Conservation (phyloP, 768 basidiomycete species). For the Tricholoma sp. region DNA sequence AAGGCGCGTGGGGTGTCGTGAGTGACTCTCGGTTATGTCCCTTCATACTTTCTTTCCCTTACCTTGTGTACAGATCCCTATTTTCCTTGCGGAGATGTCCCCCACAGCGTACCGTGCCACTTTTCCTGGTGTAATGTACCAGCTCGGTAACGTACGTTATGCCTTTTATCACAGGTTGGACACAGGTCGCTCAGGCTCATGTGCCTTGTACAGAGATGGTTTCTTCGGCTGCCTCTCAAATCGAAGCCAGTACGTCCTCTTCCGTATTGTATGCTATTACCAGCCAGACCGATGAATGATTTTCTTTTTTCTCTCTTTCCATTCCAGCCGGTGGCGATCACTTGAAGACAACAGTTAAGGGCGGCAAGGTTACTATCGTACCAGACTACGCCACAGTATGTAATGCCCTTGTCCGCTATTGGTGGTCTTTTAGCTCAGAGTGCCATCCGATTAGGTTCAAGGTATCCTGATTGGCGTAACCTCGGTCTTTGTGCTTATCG, state of each 20-base stretch:
- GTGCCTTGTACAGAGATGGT: constrained; percentile 42
- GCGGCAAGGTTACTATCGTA: constrained; percentile 37
- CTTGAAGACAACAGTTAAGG: constrained; percentile 41
- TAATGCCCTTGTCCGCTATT: constrained; percentile 1
- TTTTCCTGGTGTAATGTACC: constrained; percentile 82
- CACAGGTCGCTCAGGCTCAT: not conserved
- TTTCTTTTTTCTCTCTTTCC: too few relatives aligned
- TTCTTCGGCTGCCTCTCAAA: constrained; percentile 63
- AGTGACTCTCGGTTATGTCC: constrained; percentile 29
- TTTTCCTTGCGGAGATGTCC: constrained; percentile 76
- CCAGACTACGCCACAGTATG: constrained; percentile 59
- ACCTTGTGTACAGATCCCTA: constrained; percentile 52
- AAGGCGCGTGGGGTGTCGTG: constrained; percentile 87
- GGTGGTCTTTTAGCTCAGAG: constrained; percentile 3
- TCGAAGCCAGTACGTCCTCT: constrained; percentile 58
- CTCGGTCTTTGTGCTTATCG: constrained; percentile 67
- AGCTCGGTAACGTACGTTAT: constrained; percentile 63
- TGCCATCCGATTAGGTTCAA: constrained; percentile 47
- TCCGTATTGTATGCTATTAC: constrained; percentile 6
- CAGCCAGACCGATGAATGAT: not conserved
- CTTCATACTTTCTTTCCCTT: constrained; percentile 29
- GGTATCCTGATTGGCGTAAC: constrained; percentile 86
- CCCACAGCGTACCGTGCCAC: constrained; percentile 85
- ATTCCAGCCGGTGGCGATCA: constrained; percentile 56
- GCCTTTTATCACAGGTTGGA: not conserved